phyloP scores from a whole-genome alignment of 305 asterid species.

The Fraxinus nigra region DNA sequence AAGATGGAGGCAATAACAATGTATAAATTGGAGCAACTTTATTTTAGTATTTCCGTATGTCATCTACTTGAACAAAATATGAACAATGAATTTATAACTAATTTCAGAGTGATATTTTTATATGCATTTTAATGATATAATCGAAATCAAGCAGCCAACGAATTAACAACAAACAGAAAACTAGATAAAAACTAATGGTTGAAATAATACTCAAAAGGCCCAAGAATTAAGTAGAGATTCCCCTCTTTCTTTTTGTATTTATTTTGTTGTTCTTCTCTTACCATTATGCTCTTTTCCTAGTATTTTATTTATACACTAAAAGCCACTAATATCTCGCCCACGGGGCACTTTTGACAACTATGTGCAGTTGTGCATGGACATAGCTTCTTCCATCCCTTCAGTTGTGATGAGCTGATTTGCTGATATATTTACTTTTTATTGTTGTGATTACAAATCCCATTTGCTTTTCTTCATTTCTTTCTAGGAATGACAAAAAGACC shows the following conservation, averaged over 20 bases:
- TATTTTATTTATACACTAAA: not conserved
- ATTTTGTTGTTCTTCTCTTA: not conserved
- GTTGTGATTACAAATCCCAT: not conserved
- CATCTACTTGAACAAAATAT: not conserved
- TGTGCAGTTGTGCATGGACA: not conserved
- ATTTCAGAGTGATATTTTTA: not conserved
- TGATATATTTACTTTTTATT: not conserved
- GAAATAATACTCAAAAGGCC: not conserved
- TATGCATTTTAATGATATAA: not conserved
- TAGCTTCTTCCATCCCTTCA: not conserved
- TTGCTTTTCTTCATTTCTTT: not conserved
- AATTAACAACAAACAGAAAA: not conserved
- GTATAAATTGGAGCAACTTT: not conserved
- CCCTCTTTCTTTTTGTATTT: not conserved
- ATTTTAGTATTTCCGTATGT: not conserved
- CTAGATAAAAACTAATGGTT: not conserved
- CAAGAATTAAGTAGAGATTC: not conserved
- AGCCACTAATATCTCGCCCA: not conserved
- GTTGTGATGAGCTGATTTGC: not conserved
- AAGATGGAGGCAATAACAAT: not conserved
- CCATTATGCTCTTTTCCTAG: not conserved
- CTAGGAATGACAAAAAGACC: too few species aligned
- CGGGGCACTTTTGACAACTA: not conserved
- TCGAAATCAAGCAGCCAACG: not conserved
- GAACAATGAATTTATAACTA: not conserved